Evolutionary conservation across 1,139 yeast species (phyloP), one percentile per base, ranked within the genome.

Genomic region (Geotrichum australiense): DNA sequence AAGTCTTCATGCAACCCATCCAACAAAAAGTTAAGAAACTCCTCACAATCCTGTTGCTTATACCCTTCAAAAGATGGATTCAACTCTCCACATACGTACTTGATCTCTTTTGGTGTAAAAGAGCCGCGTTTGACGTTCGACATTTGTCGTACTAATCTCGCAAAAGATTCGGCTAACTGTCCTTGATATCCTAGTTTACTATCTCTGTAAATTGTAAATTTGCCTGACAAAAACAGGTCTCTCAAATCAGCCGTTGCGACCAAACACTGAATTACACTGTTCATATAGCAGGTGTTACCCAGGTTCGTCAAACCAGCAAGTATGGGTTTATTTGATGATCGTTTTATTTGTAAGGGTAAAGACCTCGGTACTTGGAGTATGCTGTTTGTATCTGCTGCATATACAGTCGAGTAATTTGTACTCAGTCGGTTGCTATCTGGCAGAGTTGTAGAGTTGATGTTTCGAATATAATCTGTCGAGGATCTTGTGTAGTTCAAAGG

Each of bases 231-330:
- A 50, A 79, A 76, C 37, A 76, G 63, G 15, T 60, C 58, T 2
- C 71, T 63, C 14, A 76, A 54, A 37, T 68, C 66, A 5, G 67
- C 65, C 0, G 78, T 71, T 1, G 77, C 77, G 6, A 73, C 60
- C 28, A 91, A 64, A 57, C 96, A 89, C 61, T 91, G 98, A 15
- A 91, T 64, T 44, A 91, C 74, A 54, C 96, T 84, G 61, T 91
- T 89, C 79, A 91, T 81, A 60, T 91, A 91, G 61, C 98, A 91
- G 0, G 96, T 83, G 55, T 87, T 89, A 0, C 97, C 96, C 50
- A 84, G 69, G 56, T 89, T 89, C 37, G 72, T 72, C 28, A 91
- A 66, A 0, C 96, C 95, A 0, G 76, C 68, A 4, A 31, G 24
- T 8, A 31, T 16, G 4, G 12, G n/a, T 5, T 29, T n/a, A 31